Percentiles rank a stretch among this genome's conserved stretches.
phyloP scores from a whole-genome alignment of 345 rosid species.

The Combretum micranthum region DNA sequence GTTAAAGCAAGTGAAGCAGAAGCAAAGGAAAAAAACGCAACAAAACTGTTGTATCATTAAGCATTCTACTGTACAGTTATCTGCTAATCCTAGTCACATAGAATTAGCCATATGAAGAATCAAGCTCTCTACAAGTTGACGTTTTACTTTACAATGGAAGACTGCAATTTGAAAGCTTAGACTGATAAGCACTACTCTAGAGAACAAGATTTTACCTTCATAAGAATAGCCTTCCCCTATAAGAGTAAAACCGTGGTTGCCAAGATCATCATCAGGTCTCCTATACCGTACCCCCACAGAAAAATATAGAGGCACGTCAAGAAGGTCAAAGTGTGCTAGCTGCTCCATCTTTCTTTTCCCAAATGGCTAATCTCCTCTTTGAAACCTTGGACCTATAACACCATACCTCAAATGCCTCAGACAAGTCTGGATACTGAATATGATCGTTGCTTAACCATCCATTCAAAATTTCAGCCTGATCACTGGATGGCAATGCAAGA shows the following conservation, averaged over 20 bases:
- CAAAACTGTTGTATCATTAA: not conserved
- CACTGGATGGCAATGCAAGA: constrained; percentile 70
- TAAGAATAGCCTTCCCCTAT: not conserved
- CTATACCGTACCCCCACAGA: not conserved
- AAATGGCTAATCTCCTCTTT: constrained; percentile 49
- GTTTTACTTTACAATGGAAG: too few relatives aligned
- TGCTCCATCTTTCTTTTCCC: constrained; percentile 11
- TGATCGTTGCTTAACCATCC: constrained; percentile 64
- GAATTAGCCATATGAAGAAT: too few relatives aligned
- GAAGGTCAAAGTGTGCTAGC: constrained; percentile 6
- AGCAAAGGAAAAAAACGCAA: not conserved
- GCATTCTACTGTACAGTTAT: constrained; percentile 9
- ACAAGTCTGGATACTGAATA: constrained; percentile 67
- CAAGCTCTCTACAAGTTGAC: too few relatives aligned
- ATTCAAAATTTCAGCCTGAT: constrained; percentile 73
- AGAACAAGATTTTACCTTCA: not conserved
- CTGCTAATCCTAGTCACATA: too few relatives aligned
- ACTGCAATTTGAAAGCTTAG: not conserved
- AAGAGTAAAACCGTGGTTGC: not conserved
- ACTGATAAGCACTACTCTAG: not conserved
- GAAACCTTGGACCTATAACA: constrained; percentile 79
- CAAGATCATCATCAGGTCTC: constrained; percentile 2
- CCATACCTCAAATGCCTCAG: constrained; percentile 90
- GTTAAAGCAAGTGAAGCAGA: not conserved
- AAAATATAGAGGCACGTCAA: not conserved